Evolutionary conservation across 129 eudicot species (phyloP).

Genomic region (Helianthus annuus): HanXRQr2.0-SUNRISE NC_035444.2:68149685-68150184

Average conservation of each 20-base stretch:
- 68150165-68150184: slow-evolving; percentile 13
- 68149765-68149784: slow-evolving; percentile 19
- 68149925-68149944: slow-evolving; percentile 81
- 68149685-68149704: neutral
- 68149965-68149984: slow-evolving; percentile 35
- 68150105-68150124: slow-evolving; percentile 3
- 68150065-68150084: slow-evolving; percentile 19
- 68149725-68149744: slow-evolving; percentile 16
- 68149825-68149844: slow-evolving; percentile 33
- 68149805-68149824: neutral
- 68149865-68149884: slow-evolving; percentile 37
- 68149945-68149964: slow-evolving; percentile 84
- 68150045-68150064: slow-evolving; percentile 13
- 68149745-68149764: slow-evolving; percentile 26
- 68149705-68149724: neutral
- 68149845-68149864: slow-evolving; percentile 35
- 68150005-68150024: slow-evolving; percentile 35
- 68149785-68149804: too few species aligned
- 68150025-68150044: slow-evolving; percentile 12
- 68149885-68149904: slow-evolving; percentile 10
- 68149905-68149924: slow-evolving; percentile 66
- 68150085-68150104: neutral
- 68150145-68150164: slow-evolving; percentile 24
- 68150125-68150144: slow-evolving; percentile 8
- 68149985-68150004: slow-evolving; percentile 49